phyloP scores from a whole-genome alignment of 495 filamentous ascomycete genomes.

The Cercophora scortea region DNA sequence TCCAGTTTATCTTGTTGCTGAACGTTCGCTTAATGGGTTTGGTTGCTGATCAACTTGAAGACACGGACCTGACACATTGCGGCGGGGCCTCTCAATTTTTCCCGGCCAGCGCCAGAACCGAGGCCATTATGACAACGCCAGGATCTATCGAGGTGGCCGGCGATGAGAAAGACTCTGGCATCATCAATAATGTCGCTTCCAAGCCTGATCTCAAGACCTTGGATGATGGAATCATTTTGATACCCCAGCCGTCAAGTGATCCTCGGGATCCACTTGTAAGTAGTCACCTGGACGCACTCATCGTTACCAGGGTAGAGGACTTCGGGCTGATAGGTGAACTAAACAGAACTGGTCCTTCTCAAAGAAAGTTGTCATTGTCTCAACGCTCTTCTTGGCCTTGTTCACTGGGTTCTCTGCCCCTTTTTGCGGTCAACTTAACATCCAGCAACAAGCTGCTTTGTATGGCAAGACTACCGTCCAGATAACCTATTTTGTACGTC shows the following conservation, averaged over 20 bases:
- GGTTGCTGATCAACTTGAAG: no score
- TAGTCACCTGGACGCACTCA: not conserved
- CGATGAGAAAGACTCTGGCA: no score
- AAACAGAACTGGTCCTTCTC: conserved; percentile 24
- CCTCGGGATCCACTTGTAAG: conserved; percentile 29
- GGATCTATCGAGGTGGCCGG: no score
- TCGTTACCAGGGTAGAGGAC: not conserved
- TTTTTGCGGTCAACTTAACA: conserved; percentile 30
- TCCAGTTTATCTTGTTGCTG: no score
- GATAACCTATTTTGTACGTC: conserved; percentile 24
- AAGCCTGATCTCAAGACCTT: not conserved
- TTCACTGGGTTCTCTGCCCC: conserved; percentile 55
- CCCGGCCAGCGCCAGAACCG: no score
- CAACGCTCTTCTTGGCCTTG: conserved; percentile 39
- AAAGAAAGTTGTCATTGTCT: conserved; percentile 38
- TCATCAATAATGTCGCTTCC: no score
- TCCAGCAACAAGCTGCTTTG: conserved; percentile 22
- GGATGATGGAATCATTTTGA: conserved; percentile 30
- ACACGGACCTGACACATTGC: no score
- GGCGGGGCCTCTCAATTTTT: no score
- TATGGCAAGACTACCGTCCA: conserved; percentile 24
- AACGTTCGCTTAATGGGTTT: no score
- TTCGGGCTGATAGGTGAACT: not conserved
- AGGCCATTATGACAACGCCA: no score
- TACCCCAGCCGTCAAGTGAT: conserved; percentile 32